Evolutionary conservation across 192 early-diverging fungal genomes (phyloP), one percentile per base, ranked within the genome.

Genomic region (Coemansia furcata): DNA sequence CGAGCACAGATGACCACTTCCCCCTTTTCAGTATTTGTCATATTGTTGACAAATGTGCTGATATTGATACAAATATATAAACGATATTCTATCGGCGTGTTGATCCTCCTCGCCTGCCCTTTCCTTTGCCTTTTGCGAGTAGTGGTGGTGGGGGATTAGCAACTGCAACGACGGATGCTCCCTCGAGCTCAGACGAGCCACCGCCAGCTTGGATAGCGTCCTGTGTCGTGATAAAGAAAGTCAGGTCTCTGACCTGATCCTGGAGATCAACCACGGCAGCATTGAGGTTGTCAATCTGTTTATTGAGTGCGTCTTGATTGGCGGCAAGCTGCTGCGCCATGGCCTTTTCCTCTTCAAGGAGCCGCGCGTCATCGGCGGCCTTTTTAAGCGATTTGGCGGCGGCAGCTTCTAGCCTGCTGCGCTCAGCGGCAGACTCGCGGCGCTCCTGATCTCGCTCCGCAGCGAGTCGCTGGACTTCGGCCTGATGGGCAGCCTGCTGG

Each of bases 241-340:
- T 92, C 71, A 99, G 74, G 69, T 99, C 95, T n/a, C 89, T 76
- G 6, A 98, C 86, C 84, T 97, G 93, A 44, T 96, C 95, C 65
- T 85, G 83, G 65, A 95, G 66, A 26, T 95, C 93, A 19, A 67
- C 71, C 19, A 93, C 84, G 46, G 82, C 82, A 1, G 73, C 65
- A 30, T 89, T 87, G 57, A 91, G 88, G 14, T 74, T 76, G 21
- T 80, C 74, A 3, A 94, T 67, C 38, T 85, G 70, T 32, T 23
- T 47, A 63, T 89, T 84, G 29, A 92, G 77, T 9, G 68, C 69
- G 2, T 82, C 76, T 67, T 94, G 92, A 65, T 95, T 94, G 6
- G 78, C 84, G 46, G 80, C n/a, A 40, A 90, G 64, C 9, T 84
- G 83, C 30, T 59, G 70, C 5, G 83, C 63, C 59, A 86, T 61